Percentiles rank a stretch among this genome's conserved stretches.
phyloP scores from a whole-genome alignment of 2,329 filamentous ascomycete species.

The Aspergillus eucalypticola region DNA sequence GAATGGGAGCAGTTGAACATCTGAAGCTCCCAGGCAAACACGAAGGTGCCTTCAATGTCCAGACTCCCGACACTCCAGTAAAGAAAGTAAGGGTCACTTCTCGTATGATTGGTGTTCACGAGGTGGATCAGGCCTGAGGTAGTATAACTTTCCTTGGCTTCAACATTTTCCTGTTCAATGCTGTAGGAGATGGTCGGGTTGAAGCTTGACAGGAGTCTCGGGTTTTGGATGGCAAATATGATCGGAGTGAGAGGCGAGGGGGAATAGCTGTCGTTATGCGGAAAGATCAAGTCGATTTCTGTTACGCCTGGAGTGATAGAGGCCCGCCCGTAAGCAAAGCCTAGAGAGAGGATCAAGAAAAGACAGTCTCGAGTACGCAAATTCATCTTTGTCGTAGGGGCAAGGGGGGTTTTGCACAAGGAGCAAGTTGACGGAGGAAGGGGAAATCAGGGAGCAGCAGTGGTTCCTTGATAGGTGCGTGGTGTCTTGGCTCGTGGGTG shows the following conservation, averaged over 20 bases:
- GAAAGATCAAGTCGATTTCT: constrained; percentile 13
- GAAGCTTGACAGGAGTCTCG: background rate
- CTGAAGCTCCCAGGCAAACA: background rate
- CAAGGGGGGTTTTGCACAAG: no score
- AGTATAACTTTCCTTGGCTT: no score
- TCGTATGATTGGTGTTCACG: background rate
- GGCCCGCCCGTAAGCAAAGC: background rate
- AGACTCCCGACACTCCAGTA: background rate
- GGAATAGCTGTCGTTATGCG: constrained; percentile 12
- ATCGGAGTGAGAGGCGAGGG: constrained; percentile 11
- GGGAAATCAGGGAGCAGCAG: no score
- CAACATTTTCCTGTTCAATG: no score
- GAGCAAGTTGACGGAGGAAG: no score
- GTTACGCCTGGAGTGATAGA: background rate
- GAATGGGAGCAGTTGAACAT: background rate
- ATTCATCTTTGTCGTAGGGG: no score
- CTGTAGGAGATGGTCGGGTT: no score
- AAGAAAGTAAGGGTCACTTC: background rate
- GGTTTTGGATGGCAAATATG: constrained; percentile 17
- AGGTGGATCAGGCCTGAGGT: no score
- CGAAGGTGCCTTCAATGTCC: background rate
- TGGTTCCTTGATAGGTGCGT: no score
- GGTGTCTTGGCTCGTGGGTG: no score
- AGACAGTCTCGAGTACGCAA: background rate
- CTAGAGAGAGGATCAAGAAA: background rate